Evolutionary conservation across 805 yeast genomes (phyloP), one percentile per base, ranked within the genome.

Genomic region (Komagataella kurtzmanii): DNA sequence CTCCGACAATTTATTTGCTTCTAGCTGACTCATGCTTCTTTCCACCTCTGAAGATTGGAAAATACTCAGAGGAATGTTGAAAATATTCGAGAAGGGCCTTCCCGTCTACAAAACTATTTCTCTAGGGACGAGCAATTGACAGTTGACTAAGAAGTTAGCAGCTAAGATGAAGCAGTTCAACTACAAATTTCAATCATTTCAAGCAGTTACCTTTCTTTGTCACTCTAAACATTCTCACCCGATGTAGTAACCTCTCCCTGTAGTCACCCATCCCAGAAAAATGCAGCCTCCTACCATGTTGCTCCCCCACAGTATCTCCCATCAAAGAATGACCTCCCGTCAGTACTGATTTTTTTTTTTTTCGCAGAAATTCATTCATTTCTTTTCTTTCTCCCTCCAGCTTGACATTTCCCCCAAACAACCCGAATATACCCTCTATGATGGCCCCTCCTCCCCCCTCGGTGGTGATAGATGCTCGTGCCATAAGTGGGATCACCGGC

Each of bases 401-500:
- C 23, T 17, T 18, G 40, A 30, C 40, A 30, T 30, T 30, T 30
- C 14, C n/a, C 40, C 8, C n/a, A 14, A 30, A 30, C 40, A 8
- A 5, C 40, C 14, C 40, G 8, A 30, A 10, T 10, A 30, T 30
- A 10, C 40, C 40, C 40, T 8, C 14, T 14, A 30, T 30, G 40
- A 4, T 30, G 52, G 40, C 40, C 40, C 40, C 81, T 3, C 83
- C 84, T 21, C 83, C 84, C 43, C 81, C 81, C 23, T 86, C 89
- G 2, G 74, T 83, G 21, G 74, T 76, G 24, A 70, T 83, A 51
- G 83, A 80, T 56, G 81, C 87, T 17, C 79, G 79, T 56, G 86
- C 86, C 17, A 79, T 85, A 17, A 80, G 88, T 60, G 93, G 91
- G 6, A 83, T 86, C 52, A 80, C 85, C 17, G 87, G 85, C 24